Conservation (phyloP, 2,329 filamentous ascomycete species). For the Aspergillus sclerotialis region DNA sequence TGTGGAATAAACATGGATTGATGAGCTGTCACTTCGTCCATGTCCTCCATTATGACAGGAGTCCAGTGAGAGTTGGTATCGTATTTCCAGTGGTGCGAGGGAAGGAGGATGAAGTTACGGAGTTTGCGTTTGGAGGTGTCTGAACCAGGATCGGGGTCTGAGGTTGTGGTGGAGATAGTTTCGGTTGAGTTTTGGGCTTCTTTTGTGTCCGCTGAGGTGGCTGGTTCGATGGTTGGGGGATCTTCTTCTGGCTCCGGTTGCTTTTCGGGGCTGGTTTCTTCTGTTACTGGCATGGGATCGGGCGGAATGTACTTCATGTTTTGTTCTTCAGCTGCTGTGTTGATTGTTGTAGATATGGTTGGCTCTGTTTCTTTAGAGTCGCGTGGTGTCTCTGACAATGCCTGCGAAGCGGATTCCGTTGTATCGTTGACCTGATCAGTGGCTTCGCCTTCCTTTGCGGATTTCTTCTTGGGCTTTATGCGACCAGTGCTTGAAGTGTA, state of each 20-base stretch:
- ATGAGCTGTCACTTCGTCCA: slow-evolving; percentile 8
- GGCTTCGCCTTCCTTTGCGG: slow-evolving; percentile 20
- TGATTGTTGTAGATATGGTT: slow-evolving; percentile 1
- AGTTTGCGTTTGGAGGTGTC: slow-evolving; percentile 41
- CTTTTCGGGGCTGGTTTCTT: slow-evolving; percentile 1
- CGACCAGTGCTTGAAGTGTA: slow-evolving; percentile 75
- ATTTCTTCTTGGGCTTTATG: slow-evolving; percentile 21
- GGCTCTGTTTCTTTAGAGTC: slow-evolving; percentile 6
- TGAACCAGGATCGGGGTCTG: slow-evolving; percentile 6
- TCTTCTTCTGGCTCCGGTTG: not conserved
- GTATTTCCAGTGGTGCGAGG: slow-evolving; percentile 49
- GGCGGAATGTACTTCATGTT: slow-evolving; percentile 1
- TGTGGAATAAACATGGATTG: slow-evolving; percentile 8
- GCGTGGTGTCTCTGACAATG: slow-evolving; percentile 3
- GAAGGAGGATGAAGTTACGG: slow-evolving; percentile 73
- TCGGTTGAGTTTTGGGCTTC: slow-evolving; percentile 5
- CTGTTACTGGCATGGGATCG: slow-evolving; percentile 1
- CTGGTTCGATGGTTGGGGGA: not conserved
- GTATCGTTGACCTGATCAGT: slow-evolving; percentile 5
- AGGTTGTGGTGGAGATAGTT: slow-evolving; percentile 3
- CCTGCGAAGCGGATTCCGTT: slow-evolving; percentile 5
- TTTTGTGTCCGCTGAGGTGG: not conserved
- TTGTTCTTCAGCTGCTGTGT: slow-evolving; percentile 2
- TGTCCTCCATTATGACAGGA: slow-evolving; percentile 6
- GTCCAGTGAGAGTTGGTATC: slow-evolving; percentile 51